Evolutionary conservation across 352 stramenopile genomes (phyloP), one percentile per base, ranked within the genome.

Genomic region (Pythium apleroticum): DNA sequence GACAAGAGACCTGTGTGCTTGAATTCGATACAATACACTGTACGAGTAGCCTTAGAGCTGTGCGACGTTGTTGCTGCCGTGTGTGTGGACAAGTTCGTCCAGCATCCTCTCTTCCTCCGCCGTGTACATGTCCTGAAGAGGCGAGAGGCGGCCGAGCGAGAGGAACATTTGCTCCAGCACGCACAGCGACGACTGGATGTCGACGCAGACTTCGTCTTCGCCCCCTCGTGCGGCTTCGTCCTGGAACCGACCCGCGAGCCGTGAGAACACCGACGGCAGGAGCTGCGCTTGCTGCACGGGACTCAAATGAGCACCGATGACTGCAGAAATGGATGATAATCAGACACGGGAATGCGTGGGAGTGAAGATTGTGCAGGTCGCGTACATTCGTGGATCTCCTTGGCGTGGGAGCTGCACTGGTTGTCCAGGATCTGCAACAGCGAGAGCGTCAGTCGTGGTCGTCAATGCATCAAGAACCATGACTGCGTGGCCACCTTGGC

Each of bases 121-220:
- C 7, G 81, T 90, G 75, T 93, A 93, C 71, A 93, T 93, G 62
- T 89, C 78, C 35, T 88, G 63, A 3, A 93, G 63, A 20, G 84
- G 84, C 17, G 84, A 90, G 11, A 63, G 66, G n/a, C 81, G 75
- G 24, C 81, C 84, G 4, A 84, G 33, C 0, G 69, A 66, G 8
- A 84, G 65, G 49, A 90, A 79, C 65, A 86, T 76, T 66, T 88
- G 78, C 63, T 91, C 80, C 24, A 93, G 56, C 0, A 90, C 57
- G 46, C 84, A 93, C 31, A 91, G 66, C 57, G 78, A 86, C 14
- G 84, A 78, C 64, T 91, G 84, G 8, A 87, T 62, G 56, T 93
- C 84, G 10, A 93, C 27, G 15, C 79, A 81, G 28, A 85, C 60
- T 12, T 88, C 81, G 9, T 65, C n/a, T 28, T 73, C 56, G 48